A percentile compares a stretch with the other conserved stretches of the same genome.
Conservation (phyloP, 768 basidiomycete species). For the Galerina sulciceps region DNA sequence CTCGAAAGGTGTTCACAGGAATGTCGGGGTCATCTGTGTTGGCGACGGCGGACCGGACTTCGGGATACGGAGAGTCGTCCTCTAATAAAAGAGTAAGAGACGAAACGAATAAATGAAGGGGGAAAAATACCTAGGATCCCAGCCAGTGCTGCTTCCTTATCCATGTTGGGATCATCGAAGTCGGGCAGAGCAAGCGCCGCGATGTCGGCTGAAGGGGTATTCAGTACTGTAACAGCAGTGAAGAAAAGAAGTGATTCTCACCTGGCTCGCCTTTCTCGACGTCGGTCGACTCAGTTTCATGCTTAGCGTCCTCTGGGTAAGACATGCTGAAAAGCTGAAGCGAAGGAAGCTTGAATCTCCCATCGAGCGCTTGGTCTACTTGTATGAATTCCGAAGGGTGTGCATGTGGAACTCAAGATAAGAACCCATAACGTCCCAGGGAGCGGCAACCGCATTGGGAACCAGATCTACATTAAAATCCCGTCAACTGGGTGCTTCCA, state of each 20-base stretch:
- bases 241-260: conserved; percentile 6
- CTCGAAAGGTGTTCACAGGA: conserved; percentile 64
- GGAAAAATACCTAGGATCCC: conserved; percentile 46
- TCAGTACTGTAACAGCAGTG: conserved; percentile 1
- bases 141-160: conserved; percentile 47
- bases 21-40: conserved; percentile 73
- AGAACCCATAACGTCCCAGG: conserved; percentile 19
- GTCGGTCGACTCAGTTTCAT: conserved; percentile 27
- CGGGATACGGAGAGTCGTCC: conserved; percentile 76
- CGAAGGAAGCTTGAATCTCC: conserved; percentile 23
- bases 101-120: neutral
- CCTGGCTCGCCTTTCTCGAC: conserved; percentile 34
- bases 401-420: conserved; percentile 32
- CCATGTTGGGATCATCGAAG: conserved; percentile 60
- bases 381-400: conserved; percentile 28
- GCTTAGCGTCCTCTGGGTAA: conserved; percentile 30
- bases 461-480: conserved; percentile 10
- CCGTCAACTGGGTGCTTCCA: conserved; percentile 15
- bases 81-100: conserved; percentile 32
- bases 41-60: conserved; percentile 70
- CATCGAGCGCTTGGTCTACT: conserved; percentile 20
- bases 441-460: conserved; percentile 19
- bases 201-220: conserved; percentile 24
- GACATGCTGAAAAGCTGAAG: conserved; percentile 35
- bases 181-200: conserved; percentile 37